Percentiles rank a stretch among this genome's conserved stretches.
These are phyloP conservation scores for Paracoccidioides lutzii DNA, from an alignment of 2,329 filamentous ascomycete genomes.

Conservation along the genomic window DNA sequence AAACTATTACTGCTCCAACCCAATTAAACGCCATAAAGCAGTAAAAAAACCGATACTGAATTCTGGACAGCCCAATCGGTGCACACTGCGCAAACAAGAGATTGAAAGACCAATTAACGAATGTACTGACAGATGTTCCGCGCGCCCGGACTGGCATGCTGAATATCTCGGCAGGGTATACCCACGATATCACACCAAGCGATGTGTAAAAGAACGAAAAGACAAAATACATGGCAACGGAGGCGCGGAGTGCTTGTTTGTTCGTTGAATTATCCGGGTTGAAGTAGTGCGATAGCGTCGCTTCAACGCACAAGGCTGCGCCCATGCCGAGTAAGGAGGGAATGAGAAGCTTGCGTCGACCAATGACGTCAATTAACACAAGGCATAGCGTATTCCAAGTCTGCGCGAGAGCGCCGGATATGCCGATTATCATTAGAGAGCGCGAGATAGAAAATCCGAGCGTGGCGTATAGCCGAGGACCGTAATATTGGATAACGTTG, in stretches of 20 bases:
- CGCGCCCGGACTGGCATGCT: conserved; percentile 32
- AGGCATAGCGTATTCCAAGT: conserved; percentile 38
- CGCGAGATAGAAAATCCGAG: conserved; percentile 34
- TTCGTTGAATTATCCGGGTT: conserved; percentile 19
- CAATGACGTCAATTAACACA: conserved; percentile 34
- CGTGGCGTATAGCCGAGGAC: conserved; percentile 32
- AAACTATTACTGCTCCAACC: conserved; percentile 26
- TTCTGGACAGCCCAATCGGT: conserved; percentile 30
- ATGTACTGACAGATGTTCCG: conserved; percentile 32
- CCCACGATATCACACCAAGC: conserved; percentile 35
- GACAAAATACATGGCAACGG: conserved; percentile 37
- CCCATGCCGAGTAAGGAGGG: conserved; percentile 33
- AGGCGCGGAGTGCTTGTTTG: conserved; percentile 28
- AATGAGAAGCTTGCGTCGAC: conserved; percentile 38
- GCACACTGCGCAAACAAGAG: conserved; percentile 40
- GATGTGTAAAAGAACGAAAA: conserved; percentile 35
- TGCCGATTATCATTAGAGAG: conserved; percentile 40
- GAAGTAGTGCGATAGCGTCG: conserved; percentile 28
- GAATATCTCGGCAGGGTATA: conserved; percentile 37
- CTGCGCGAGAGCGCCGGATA: conserved; percentile 38
- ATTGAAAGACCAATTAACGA: conserved; percentile 32
- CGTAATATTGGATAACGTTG: conserved; percentile 36
- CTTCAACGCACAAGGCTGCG: conserved; percentile 28
- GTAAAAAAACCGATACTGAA: conserved; percentile 40
- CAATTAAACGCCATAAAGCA: conserved; percentile 39